phyloP scores from a whole-genome alignment of 345 rosid genomes.

The Gossypium bickii region DNA sequence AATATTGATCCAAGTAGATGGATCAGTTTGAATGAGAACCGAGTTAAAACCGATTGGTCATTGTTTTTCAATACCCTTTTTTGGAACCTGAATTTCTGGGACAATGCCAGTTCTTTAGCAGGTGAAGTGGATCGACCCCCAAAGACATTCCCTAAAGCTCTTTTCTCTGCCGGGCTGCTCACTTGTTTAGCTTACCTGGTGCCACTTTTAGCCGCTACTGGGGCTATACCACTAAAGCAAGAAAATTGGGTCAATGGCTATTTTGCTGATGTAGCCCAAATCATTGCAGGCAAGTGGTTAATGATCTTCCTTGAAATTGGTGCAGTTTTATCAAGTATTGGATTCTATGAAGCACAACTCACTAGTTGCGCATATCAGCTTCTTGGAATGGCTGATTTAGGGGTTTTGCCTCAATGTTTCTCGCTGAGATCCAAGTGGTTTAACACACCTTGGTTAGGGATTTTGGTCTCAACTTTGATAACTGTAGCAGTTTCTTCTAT shows the following conservation, averaged over 20 bases:
- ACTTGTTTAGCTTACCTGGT: constrained; percentile 46
- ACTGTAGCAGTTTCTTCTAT: constrained; percentile 23
- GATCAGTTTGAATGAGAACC: constrained; percentile 48
- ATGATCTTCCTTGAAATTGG: constrained; percentile 62
- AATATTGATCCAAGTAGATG: constrained; percentile 48
- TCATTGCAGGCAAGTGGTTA: constrained; percentile 77
- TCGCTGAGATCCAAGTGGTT: constrained; percentile 38
- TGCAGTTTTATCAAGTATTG: constrained; percentile 61
- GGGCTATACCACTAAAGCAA: constrained; percentile 63
- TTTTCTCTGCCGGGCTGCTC: constrained; percentile 43
- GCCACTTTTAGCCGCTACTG: constrained; percentile 59
- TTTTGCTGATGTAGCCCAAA: constrained; percentile 50
- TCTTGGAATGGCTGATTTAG: constrained; percentile 57
- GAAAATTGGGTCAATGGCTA: constrained; percentile 57
- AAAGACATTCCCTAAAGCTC: constrained; percentile 49
- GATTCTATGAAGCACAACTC: constrained; percentile 76
- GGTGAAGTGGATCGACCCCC: constrained; percentile 60
- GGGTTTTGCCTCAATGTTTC: constrained; percentile 36
- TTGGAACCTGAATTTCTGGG: constrained; percentile 77
- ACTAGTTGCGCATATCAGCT: constrained; percentile 66
- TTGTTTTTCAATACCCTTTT: constrained; percentile 61
- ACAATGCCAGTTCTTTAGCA: constrained; percentile 56
- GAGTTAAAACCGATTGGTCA: constrained; percentile 52
- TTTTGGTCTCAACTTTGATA: constrained; percentile 29
- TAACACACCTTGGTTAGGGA: constrained; percentile 43